A percentile compares a stretch with the other conserved stretches of the same genome.
These are phyloP conservation scores for Juncus effusus DNA, from an alignment of 176 grass and related monocot species.

Conservation along the genomic window DNA sequence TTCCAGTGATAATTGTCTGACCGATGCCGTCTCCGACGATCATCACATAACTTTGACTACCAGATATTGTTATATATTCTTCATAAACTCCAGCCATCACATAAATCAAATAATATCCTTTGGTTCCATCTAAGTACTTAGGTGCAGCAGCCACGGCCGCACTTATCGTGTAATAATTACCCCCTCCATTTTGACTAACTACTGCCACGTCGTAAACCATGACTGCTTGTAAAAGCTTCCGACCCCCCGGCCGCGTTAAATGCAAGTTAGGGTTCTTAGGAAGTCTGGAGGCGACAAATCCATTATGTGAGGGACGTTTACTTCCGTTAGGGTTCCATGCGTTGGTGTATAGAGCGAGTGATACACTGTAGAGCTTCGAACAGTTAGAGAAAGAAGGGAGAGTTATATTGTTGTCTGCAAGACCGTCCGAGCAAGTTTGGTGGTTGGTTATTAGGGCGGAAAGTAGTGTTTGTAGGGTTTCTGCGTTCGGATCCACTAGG, in stretches of 20 bases:
- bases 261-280: background rate
- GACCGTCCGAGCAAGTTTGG: conserved; percentile 71
- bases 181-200: conserved; percentile 50
- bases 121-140: conserved; percentile 45
- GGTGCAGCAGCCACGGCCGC: conserved; percentile 63
- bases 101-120: conserved; percentile 72
- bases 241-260: conserved; percentile 30
- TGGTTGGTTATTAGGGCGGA: conserved; percentile 90
- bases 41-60: conserved; percentile 72
- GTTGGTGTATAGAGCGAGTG: conserved; percentile 73
- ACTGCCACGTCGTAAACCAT: conserved; percentile 38
- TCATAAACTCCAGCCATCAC: conserved; percentile 67
- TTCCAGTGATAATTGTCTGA: conserved; percentile 72
- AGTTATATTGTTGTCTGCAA: conserved; percentile 41
- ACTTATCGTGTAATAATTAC: conserved; percentile 50
- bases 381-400: conserved; percentile 41
- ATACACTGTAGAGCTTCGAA: conserved; percentile 75
- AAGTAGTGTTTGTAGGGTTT: conserved; percentile 62
- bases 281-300: conserved; percentile 3
- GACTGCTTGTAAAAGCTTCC: conserved; percentile 39
- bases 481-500: conserved; percentile 62
- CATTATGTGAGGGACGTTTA: conserved; percentile 24
- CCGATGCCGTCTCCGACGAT: conserved; percentile 79
- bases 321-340: conserved; percentile 54
- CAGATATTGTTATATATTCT: conserved; percentile 70